These are phyloP conservation scores for Stromatinia cepivora DNA, from an alignment of 2,329 filamentous ascomycete species.

Conservation along the genomic window DNA sequence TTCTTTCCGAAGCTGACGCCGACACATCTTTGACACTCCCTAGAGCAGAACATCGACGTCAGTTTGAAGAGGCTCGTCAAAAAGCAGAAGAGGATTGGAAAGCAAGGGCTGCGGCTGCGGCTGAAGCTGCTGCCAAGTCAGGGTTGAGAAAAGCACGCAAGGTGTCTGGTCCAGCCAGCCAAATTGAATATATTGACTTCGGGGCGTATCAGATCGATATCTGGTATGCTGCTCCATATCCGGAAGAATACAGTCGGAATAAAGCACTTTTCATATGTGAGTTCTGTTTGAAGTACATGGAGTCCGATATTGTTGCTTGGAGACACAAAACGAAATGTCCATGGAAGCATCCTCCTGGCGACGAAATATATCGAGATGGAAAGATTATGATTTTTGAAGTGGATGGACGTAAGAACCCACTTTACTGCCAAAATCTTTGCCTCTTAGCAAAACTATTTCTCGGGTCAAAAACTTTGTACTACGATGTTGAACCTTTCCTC, in stretches of 20 bases:
- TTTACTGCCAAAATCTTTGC: slow-evolving; percentile 98
- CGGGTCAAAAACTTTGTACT: slow-evolving; percentile 98
- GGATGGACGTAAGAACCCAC: slow-evolving; percentile 91
- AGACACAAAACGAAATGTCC: slow-evolving; percentile 96
- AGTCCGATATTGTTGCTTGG: slow-evolving; percentile 97
- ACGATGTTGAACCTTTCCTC: slow-evolving; percentile 94
- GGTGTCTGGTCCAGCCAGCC: slow-evolving; percentile 80
- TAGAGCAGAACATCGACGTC: slow-evolving; percentile 73
- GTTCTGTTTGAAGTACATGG: slow-evolving; percentile 99
- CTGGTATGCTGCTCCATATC: slow-evolving; percentile 97
- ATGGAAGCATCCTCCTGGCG: slow-evolving; percentile 93
- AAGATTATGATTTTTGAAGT: slow-evolving; percentile 96
- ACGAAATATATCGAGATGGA: slow-evolving; percentile 93
- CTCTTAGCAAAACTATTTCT: slow-evolving; percentile 94
- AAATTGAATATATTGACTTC: slow-evolving; percentile 98
- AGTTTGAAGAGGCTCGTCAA: slow-evolving; percentile 86
- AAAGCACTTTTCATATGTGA: slow-evolving; percentile 98
- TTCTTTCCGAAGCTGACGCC: slow-evolving; percentile 83
- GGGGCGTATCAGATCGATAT: slow-evolving; percentile 98
- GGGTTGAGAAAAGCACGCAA: slow-evolving; percentile 69
- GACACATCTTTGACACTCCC: slow-evolving; percentile 90
- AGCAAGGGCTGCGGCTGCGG: slow-evolving; percentile 60
- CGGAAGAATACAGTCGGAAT: slow-evolving; percentile 96
- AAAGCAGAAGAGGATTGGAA: slow-evolving; percentile 93
- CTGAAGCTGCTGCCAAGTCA: slow-evolving; percentile 67